Evolutionary conservation across 2,329 filamentous ascomycete species (phyloP), one percentile per base, ranked within the genome.

Genomic region (Talaromyces marneffei): DNA sequence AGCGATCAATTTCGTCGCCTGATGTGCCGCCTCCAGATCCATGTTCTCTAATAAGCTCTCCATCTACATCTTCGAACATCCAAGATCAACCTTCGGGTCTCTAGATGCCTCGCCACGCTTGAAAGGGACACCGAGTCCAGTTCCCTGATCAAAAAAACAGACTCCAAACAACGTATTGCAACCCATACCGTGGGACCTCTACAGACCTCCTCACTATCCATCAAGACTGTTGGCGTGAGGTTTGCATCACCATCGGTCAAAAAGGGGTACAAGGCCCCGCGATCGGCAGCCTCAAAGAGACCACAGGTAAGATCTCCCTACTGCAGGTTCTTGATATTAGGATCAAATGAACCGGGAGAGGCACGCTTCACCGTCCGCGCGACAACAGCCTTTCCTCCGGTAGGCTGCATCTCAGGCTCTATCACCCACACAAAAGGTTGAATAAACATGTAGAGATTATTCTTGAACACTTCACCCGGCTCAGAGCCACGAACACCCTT

Each of bases 301-400:
- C 72, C 79, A 0, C 79, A 70, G 1, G 72, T 75, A 1, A 81
- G 66, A 67, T 83, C 80, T 1, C 80, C 79, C 80, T 80, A 82
- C 60, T 82, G 77, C 16, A 80, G 68, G 64, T 82, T 82, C 73
- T 83, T 83, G 31, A 83, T 71, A 0, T 79, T 82, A 0, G 80
- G 81, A 64, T 83, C 81, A 3, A 82, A 78, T 0, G 76, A 70
- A 0, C 78, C 79, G 0, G 79, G 78, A 0, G 80, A 78, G 0
- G 73, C 72, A 1, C 80, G 69, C 2, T 78, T 72, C 0, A 82
- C 79, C 0, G 79, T 80, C 12, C 79, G 69, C 0, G 80, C 75
- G 25, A 83, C 65, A 10, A 82, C 69, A 0, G 80, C 79, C 2
- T 62, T 73, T 3, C 76, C 79, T 0, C 79, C 80, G 0, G 23